Base-by-base conservation (phyloP, 164 flowering plant genomes). In the Vitis cinerea region DNA sequence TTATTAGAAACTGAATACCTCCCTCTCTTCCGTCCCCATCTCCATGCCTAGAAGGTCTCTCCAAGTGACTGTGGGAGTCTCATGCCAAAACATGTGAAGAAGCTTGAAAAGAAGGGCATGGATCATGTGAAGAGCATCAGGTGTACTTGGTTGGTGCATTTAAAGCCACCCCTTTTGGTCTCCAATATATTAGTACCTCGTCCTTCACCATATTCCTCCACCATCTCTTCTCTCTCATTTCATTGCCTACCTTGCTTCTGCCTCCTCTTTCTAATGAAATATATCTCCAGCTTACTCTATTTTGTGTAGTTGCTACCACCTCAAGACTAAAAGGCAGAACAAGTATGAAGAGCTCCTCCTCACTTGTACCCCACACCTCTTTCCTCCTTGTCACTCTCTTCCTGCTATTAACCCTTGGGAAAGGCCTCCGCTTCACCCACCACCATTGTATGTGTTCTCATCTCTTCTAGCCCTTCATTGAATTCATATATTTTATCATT, bases 81-180 rank as follows among this genome's bases (percentile, higher is more conserved):
- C 63, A 47, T 4, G 44, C 50, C 75, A 74, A 69, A 58, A 68
- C 86, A 68, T 78, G 82, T 84, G 87, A 84, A 74, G 59, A 16
- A 48, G 65, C 54, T 81, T 70, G 31, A 80, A 77, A 79, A 44
- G 67, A 49, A 50, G 19, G 84, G 70, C 90, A 73, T 67, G 90
- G 77, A 85, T 85, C 92, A 83, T 86, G 87, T 88, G 92, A 88
- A 62, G 59, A 65, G 68, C 67, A 78, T 66, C 83, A 75, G 76
- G 54, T 44, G 69, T 79, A 71, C 72, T 37, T 67, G 61, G 59
- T 50, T 59, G 61, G 61, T 67, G 65, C 89, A 84, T 80, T 84
- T 69, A 74, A 78, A 73, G 13, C 65, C 75, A 14, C 54, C 64
- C 80, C 17, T 31, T 48, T 11, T 44, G 49, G 8, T 10, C 72